Percentiles rank a stretch among this genome's conserved stretches.
phyloP scores from a whole-genome alignment of 768 basidiomycete genomes.

The Hirschioporus abietinus region DNA sequence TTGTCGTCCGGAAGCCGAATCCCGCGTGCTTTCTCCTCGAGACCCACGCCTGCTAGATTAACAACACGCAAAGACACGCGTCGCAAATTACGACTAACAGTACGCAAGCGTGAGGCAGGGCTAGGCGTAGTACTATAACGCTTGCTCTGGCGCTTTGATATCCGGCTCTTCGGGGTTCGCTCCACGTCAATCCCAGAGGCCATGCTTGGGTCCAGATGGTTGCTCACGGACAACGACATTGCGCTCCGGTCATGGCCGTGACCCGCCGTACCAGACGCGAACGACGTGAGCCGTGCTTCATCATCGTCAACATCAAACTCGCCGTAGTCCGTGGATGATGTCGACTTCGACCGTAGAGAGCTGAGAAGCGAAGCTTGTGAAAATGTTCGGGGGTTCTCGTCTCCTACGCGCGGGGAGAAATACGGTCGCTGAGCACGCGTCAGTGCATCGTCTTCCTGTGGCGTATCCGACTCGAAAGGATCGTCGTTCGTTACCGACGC shows the following conservation, averaged over 20 bases:
- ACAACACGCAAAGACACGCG: slow-evolving; percentile 78
- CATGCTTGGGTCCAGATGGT: slow-evolving; percentile 38
- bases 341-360: slow-evolving; percentile 19
- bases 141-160: slow-evolving; percentile 34
- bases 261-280: not conserved
- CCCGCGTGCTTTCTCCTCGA: slow-evolving; percentile 42
- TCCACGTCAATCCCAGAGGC: slow-evolving; percentile 31
- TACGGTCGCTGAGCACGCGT: not conserved
- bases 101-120: slow-evolving; percentile 53
- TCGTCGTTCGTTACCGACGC: slow-evolving; percentile 11
- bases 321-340: slow-evolving; percentile 22
- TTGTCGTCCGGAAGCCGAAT: slow-evolving; percentile 48
- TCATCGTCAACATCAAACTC: slow-evolving; percentile 44
- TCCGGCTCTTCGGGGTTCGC: slow-evolving; percentile 43
- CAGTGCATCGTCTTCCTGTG: slow-evolving; percentile 5
- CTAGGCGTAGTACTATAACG: slow-evolving; percentile 53
- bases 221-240: slow-evolving; percentile 4
- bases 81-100: slow-evolving; percentile 50
- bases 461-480: slow-evolving; percentile 17
- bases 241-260: slow-evolving; percentile 3
- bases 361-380: slow-evolving; percentile 42
- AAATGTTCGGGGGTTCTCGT: slow-evolving; percentile 44
- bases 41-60: slow-evolving; percentile 57
- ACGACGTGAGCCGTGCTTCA: slow-evolving; percentile 46
- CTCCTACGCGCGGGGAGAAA: slow-evolving; percentile 28